Conservation (phyloP, 805 yeast species). For the Ogataea haglerorum region DNA sequence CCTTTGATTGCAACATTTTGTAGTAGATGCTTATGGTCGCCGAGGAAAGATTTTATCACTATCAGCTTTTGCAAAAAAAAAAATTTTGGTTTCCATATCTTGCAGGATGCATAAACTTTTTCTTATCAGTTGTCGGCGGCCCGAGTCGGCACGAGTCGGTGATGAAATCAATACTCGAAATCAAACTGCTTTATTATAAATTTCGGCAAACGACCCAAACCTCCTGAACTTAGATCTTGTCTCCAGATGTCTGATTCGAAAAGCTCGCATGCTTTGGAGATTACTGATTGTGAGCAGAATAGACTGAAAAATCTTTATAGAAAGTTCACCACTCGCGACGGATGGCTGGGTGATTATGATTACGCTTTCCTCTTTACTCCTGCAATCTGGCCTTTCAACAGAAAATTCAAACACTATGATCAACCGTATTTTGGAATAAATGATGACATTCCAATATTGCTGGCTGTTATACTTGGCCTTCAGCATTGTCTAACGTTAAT, state of each 20-base stretch:
- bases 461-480: slow-evolving; percentile 67
- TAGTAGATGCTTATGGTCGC: too few relatives aligned
- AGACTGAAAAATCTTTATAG: background rate
- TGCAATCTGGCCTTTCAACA: slow-evolving; percentile 55
- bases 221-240: background rate
- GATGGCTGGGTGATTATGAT: slow-evolving; percentile 74
- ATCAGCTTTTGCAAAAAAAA: too few relatives aligned
- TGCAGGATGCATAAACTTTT: background rate
- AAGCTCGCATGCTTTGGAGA: too few relatives aligned
- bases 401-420: slow-evolving; percentile 39
- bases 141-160: slow-evolving; percentile 10
- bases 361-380: slow-evolving; percentile 73
- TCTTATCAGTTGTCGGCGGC: slow-evolving; percentile 2
- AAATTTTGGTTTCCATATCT: background rate
- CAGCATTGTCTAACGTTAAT: slow-evolving; percentile 80
- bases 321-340: slow-evolving; percentile 39
- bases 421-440: slow-evolving; percentile 75
- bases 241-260: too few relatives aligned
- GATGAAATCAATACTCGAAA: background rate
- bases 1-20: slow-evolving; percentile 1
- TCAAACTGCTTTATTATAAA: background rate
- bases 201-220: background rate
- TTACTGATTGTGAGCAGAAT: too few relatives aligned
- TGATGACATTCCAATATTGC: slow-evolving; percentile 63
- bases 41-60: too few relatives aligned